These are phyloP conservation scores for Stenogyne calaminthoides DNA, from an alignment of 305 asterid species.

Conservation along the genomic window DNA sequence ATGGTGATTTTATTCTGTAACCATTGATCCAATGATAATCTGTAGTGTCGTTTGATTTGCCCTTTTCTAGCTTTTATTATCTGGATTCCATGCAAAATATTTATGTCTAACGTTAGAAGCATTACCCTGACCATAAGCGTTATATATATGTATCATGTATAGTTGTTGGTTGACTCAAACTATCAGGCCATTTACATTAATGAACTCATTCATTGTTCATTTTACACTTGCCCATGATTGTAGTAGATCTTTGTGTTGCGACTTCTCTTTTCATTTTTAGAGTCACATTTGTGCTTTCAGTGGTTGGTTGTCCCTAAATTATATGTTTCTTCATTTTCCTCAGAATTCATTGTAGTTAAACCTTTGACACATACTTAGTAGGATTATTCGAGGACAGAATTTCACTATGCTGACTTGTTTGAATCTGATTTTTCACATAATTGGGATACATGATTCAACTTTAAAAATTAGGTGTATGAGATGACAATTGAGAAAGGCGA, in stretches of 20 bases:
- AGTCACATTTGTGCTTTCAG: background rate
- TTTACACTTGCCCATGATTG: background rate
- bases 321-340: slow-evolving; percentile 1
- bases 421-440: slow-evolving; percentile 9
- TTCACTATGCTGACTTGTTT: background rate
- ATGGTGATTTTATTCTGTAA: background rate
- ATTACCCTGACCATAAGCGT: background rate
- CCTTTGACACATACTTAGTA: background rate
- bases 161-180: background rate
- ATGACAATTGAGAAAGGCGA: background rate
- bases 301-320: background rate
- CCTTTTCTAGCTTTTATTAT: background rate
- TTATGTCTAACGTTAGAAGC: background rate
- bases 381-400: background rate
- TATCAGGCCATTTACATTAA: background rate
- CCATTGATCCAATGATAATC: background rate
- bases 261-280: background rate
- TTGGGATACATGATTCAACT: background rate
- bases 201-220: background rate
- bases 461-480: background rate
- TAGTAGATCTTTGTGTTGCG: background rate
- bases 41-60: background rate
- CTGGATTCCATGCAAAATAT: background rate
- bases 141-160: background rate
- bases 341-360: background rate